Evolutionary conservation across 1,284 basidiomycete species (phyloP).

Genomic region (Leccinum subfulvum): DNA sequence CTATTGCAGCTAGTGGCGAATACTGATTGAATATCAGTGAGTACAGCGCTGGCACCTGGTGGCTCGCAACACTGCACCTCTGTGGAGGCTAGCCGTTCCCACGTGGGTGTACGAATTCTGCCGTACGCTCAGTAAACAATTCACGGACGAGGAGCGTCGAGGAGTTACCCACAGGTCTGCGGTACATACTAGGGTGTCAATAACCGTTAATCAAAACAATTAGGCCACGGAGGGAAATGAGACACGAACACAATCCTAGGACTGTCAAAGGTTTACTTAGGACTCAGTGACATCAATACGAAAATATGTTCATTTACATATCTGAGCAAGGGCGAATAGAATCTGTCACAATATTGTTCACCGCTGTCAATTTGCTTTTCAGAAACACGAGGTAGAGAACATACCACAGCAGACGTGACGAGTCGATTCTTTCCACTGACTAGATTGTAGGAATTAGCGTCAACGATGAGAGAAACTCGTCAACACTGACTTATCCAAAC

Average conservation of each 20-base stretch:
- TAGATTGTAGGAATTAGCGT: conserved; percentile 4
- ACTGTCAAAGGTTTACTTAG: conserved; percentile 4
- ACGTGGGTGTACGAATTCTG: conserved; percentile 17
- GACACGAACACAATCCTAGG: conserved; percentile 20
- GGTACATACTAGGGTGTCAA: conserved; percentile 6
- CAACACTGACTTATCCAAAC: conserved; percentile 28
- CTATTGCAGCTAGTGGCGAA: conserved; percentile 6
- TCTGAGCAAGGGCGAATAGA: conserved; percentile 11
- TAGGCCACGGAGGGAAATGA: background rate
- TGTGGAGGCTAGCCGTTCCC: background rate
- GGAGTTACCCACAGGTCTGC: conserved; percentile 7
- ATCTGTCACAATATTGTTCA: conserved; percentile 5
- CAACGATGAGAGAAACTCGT: background rate
- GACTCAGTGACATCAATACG: background rate
- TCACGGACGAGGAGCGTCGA: background rate
- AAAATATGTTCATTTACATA: conserved; percentile 10
- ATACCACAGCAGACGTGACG: conserved; percentile 21
- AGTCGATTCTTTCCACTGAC: conserved; percentile 23
- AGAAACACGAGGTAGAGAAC: background rate
- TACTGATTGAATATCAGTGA: conserved; percentile 8
- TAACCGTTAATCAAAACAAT: background rate
- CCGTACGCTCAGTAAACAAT: background rate
- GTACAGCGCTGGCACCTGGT: too few species aligned
- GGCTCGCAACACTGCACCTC: conserved; percentile 6
- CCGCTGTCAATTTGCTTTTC: background rate